Evolutionary conservation across 768 basidiomycete genomes (phyloP), one percentile per base, ranked within the genome.

Genomic region (Auricularia sp.): DNA sequence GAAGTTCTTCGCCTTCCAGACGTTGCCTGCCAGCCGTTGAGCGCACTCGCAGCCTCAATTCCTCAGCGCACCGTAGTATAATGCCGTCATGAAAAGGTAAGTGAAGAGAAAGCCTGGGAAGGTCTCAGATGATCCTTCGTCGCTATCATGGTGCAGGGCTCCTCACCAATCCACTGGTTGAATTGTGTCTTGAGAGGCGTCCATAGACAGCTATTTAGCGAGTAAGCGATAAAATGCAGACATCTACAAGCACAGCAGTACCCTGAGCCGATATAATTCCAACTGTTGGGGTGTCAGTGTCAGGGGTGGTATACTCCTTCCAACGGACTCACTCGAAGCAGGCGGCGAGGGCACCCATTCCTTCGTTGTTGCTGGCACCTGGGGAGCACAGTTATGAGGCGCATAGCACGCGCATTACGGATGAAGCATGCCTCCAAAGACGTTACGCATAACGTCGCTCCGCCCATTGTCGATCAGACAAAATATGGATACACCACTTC

Each of bases 351-450:
- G 71, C 56, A 14, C 71, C 66, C 39, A 69, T 66, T 51, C 47
- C 47, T 18, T 51, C 47, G 21, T 51, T 51, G 47, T 51, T 51
- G 47, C 47, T 51, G 18, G 47, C 47, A 16, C 47, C 47, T 51
- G 39, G 0, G 13, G 47, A 51, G 44, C 44, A 45, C 10, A 45
- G 2, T 3, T 45, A 45, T 18, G 44, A 10, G 10, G 44, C 18
- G 10, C 44, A 18, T 11, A 45, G 44, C 44, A 18, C 44, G 11
- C 11, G 10, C 10, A 45, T 18, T 45, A 45, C 18, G 44, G 11
- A 10, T 11, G 44, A 2, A 18, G 11, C 47, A 8, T 72, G 44
- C 77, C 76, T 35, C 77, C 77, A 64, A 78, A 78, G 63, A 78
- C 69, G 67, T 77, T 77, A 39, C 76, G 72, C 63, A 76, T 63